These are phyloP conservation scores for Ocimum tenuiflorum DNA, from an alignment of 257 asterid species.

Conservation along the genomic window DNA sequence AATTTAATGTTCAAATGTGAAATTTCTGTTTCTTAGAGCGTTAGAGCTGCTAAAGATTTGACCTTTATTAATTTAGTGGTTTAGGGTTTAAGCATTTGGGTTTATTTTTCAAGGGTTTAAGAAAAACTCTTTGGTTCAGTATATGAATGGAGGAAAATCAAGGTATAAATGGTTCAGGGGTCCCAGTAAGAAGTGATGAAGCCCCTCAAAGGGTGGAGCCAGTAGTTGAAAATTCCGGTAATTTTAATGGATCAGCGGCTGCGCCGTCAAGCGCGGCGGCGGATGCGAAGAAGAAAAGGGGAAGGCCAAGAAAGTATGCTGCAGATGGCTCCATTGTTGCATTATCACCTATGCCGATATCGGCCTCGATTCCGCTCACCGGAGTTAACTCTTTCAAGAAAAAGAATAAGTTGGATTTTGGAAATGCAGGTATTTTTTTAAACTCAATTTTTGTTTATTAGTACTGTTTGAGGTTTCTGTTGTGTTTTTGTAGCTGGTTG, in stretches of 20 bases:
- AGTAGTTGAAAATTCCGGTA: slow-evolving; percentile 38
- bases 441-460: neutral
- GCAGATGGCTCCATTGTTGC: slow-evolving; percentile 60
- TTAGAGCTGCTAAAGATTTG: slow-evolving; percentile 22
- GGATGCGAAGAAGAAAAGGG: slow-evolving; percentile 70
- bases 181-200: slow-evolving; percentile 49
- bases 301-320: slow-evolving; percentile 86
- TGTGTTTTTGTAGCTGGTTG: too few relatives aligned
- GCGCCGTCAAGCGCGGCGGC: too few relatives aligned
- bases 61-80: slow-evolving; percentile 24
- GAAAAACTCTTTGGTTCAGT: slow-evolving; percentile 20
- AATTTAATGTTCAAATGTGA: slow-evolving; percentile 9
- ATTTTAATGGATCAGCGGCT: slow-evolving; percentile 43
- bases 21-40: slow-evolving; percentile 16
- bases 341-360: slow-evolving; percentile 93
- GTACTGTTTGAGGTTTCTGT: neutral
- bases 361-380: slow-evolving; percentile 82
- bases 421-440: slow-evolving; percentile 42
- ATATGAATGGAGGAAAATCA: slow-evolving; percentile 71
- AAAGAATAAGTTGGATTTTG: slow-evolving; percentile 58
- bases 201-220: slow-evolving; percentile 55
- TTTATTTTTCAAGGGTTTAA: slow-evolving; percentile 29
- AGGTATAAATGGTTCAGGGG: slow-evolving; percentile 49
- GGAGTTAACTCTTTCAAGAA: slow-evolving; percentile 69
- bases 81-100: slow-evolving; percentile 16